Evolutionary conservation across 352 stramenopile genomes (phyloP).

Genomic region (Globisporangium nagaii): DNA sequence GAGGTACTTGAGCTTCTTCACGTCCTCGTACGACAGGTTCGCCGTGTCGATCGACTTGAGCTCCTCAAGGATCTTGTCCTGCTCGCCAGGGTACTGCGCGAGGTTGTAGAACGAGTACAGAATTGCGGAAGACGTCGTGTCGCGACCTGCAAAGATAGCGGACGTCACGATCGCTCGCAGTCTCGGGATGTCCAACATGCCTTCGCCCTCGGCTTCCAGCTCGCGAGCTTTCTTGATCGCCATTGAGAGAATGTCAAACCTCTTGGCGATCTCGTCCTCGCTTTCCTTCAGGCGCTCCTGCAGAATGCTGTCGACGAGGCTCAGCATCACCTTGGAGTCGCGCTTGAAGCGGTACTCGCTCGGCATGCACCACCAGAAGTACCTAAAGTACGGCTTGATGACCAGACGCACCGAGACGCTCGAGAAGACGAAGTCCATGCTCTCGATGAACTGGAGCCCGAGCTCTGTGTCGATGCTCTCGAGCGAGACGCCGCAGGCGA

Average conservation of each 20-base stretch:
- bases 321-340: constrained; percentile 14
- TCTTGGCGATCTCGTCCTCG: constrained; percentile 16
- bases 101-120: constrained; percentile 54
- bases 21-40: constrained; percentile 34
- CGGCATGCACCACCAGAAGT: constrained; percentile 51
- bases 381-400: constrained; percentile 54
- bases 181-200: background rate
- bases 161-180: background rate
- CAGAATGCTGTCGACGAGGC: constrained; percentile 38
- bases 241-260: constrained; percentile 40
- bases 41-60: constrained; percentile 4
- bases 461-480: constrained; percentile 24
- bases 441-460: constrained; percentile 19
- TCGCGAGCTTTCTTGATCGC: constrained; percentile 47
- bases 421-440: constrained; percentile 48
- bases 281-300: constrained; percentile 30
- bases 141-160: background rate
- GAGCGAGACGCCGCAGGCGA: constrained; percentile 40
- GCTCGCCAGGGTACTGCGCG: constrained; percentile 38
- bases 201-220: constrained; percentile 26
- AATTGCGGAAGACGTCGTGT: background rate
- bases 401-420: constrained; percentile 40
- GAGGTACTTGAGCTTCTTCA: constrained; percentile 31
- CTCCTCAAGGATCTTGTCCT: constrained; percentile 45
- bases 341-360: constrained; percentile 38